These are phyloP conservation scores for Geosmithia morbida DNA, from an alignment of 2,329 filamentous ascomycete genomes.

Conservation along the genomic window DNA sequence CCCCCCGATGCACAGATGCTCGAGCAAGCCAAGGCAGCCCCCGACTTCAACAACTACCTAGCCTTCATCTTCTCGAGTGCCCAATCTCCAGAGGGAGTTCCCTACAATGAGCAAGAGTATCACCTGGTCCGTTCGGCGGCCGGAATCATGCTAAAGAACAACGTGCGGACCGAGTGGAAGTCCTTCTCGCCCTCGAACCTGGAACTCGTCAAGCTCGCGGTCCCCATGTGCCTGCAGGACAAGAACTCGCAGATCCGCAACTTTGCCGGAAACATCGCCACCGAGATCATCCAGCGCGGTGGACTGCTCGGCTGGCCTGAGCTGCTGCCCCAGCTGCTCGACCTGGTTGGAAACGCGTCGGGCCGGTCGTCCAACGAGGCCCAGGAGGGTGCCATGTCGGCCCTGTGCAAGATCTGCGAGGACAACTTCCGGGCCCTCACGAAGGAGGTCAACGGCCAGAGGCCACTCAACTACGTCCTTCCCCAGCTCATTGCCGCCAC, in stretches of 20 bases:
- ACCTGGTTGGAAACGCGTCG: conserved; percentile 58
- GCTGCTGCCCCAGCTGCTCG: conserved; percentile 68
- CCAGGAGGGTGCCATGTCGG: conserved; percentile 88
- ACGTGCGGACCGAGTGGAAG: conserved; percentile 63
- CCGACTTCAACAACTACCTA: conserved; percentile 95
- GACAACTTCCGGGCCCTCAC: conserved; percentile 82
- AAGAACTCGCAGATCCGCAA: conserved; percentile 69
- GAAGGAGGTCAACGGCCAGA: conserved; percentile 74
- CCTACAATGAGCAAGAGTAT: conserved; percentile 46
- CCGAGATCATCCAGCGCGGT: conserved; percentile 73
- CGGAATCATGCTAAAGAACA: conserved; percentile 92
- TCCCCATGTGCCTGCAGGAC: conserved; percentile 71
- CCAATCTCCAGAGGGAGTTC: conserved; percentile 44
- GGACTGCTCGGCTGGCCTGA: conserved; percentile 87
- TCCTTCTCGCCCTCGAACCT: conserved; percentile 61
- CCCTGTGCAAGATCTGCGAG: conserved; percentile 90
- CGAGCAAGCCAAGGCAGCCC: conserved; percentile 70
- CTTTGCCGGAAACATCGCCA: conserved; percentile 86
- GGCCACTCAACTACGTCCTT: conserved; percentile 76
- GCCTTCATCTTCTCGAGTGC: conserved; percentile 74
- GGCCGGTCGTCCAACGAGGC: conserved; percentile 55
- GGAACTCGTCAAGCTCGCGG: conserved; percentile 62
- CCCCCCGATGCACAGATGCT: conserved; percentile 56
- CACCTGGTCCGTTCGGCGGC: conserved; percentile 73
- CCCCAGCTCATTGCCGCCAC: conserved; percentile 86